Conservation (phyloP, 2,329 filamentous ascomycete genomes). For the Verticillium nubilum region DNA sequence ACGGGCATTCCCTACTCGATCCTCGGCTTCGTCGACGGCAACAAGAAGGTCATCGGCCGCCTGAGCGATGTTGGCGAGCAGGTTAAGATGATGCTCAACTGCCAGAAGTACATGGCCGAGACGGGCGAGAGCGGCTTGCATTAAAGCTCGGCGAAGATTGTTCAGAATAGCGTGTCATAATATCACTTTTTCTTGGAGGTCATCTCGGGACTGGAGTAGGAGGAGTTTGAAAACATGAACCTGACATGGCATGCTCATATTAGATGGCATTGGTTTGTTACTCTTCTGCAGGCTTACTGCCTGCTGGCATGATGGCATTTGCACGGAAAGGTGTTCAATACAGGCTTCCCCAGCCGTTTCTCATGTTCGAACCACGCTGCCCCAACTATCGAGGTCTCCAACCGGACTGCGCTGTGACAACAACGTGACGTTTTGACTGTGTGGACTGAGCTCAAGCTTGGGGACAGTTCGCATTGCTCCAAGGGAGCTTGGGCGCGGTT, state of each 20-base stretch:
- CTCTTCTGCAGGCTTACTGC: neutral
- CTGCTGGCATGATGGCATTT: neutral
- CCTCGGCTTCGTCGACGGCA: conserved; percentile 57
- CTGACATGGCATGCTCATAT: neutral
- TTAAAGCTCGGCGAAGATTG: conserved; percentile 7
- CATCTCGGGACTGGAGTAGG: neutral
- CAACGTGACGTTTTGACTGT: too few relatives aligned
- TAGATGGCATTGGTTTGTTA: neutral
- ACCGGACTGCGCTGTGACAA: too few relatives aligned
- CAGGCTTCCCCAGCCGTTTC: neutral
- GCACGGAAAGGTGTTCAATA: neutral
- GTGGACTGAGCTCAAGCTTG: neutral
- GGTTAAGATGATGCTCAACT: conserved; percentile 53
- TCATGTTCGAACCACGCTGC: neutral
- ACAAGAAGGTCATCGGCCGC: conserved; percentile 41
- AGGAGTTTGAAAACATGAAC: neutral
- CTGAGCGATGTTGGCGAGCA: conserved; percentile 57
- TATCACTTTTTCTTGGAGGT: neutral
- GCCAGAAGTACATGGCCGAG: conserved; percentile 44
- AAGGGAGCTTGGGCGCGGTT: neutral
- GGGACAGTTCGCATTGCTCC: too few relatives aligned
- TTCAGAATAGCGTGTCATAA: neutral
- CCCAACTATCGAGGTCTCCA: too few relatives aligned
- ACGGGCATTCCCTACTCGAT: conserved; percentile 58
- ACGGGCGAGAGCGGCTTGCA: conserved; percentile 38